A percentile compares a stretch with the other conserved stretches of the same genome.
Conservation (phyloP, 352 stramenopile genomes). For the Aphanomyces cochlioides region DNA sequence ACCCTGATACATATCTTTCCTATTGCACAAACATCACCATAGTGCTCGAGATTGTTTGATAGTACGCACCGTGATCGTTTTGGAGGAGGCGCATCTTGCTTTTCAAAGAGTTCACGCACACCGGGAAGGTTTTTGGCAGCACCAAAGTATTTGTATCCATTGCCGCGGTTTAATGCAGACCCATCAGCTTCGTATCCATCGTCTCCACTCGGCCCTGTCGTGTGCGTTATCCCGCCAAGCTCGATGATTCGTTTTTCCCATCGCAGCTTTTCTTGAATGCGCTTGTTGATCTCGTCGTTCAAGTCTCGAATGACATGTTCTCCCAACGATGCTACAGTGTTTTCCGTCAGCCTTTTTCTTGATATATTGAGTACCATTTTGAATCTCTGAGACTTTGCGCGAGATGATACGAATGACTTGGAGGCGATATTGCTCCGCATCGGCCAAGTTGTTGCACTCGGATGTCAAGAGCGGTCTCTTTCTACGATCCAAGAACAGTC, state of each 20-base stretch:
- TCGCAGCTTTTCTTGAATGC: conserved; percentile 90
- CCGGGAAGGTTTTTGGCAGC: conserved; percentile 94
- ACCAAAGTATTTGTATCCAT: conserved; percentile 96
- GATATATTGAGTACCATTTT: conserved; percentile 77
- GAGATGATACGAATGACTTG: conserved; percentile 95
- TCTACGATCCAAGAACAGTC: conserved; percentile 32
- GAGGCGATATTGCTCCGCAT: conserved; percentile 90
- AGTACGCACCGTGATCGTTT: conserved; percentile 43
- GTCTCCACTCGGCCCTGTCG: conserved; percentile 56
- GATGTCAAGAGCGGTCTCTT: conserved; percentile 91
- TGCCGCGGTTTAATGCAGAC: conserved; percentile 53
- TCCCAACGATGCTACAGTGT: conserved; percentile 70
- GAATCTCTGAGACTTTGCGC: conserved; percentile 94
- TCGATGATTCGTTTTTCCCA: conserved; percentile 86
- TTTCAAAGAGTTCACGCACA: conserved; percentile 93
- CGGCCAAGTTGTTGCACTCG: conserved; percentile 90
- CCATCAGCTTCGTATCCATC: conserved; percentile 78
- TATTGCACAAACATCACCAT: conserved; percentile 4
- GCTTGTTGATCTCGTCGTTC: conserved; percentile 99
- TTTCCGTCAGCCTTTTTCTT: background rate
- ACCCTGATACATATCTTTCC: conserved; percentile 86
- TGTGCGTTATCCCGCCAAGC: conserved; percentile 90
- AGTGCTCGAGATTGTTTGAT: background rate
- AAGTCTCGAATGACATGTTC: conserved; percentile 96
- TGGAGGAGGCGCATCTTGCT: conserved; percentile 56